Evolutionary conservation across 2,329 filamentous ascomycete species (phyloP), one percentile per base, ranked within the genome.

Genomic region (Metarhizium anisopliae): DNA sequence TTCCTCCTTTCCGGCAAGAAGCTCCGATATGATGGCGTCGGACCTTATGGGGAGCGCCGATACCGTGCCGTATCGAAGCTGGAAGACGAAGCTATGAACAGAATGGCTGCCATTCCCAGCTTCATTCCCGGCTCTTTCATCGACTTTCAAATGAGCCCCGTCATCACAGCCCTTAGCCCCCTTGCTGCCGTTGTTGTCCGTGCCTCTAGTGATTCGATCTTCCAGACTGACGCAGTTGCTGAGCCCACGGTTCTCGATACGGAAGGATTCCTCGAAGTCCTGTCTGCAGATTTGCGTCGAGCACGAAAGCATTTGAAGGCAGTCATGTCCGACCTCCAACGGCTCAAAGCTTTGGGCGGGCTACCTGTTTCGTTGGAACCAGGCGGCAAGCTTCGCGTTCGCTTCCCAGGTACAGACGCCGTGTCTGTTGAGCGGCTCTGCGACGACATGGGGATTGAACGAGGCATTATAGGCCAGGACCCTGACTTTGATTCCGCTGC

Each of bases 1-100:
- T 96, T 99, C 72, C 87, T 90, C 73, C 79, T 96, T n/a, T 91
- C 89, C 0, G 94, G 94, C 0, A 85, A 95, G 66, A 94, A 92
- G 69, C 86, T 88, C 10, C 87, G 89, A 56, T 96, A 92, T 64
- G 89, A 96, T 68, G 93, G 93, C 13, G 70, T 87, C 47, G 84
- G 86, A 55, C 72, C 82, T 16, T 83, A 80, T 11, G 92, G 92
- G 49, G 85, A 92, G 71, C 87, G 88, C 72, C 81, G 82, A 58
- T 96, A 90, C 77, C 87, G 89, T 66, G 75, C 83, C 35, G 83
- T 96, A n/a, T 88, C 86, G 38, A 76, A 78, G 11, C 72, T 90
- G 3, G 87, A 94, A 67, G 83, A 94, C 60, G 80, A 92, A 70
- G 82, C 86, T 11, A 80, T 82, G 61, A 79, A 81, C 58, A 88